Conservation (phyloP, 2,329 filamentous ascomycete genomes). For the Exophiala calicioides region DNA sequence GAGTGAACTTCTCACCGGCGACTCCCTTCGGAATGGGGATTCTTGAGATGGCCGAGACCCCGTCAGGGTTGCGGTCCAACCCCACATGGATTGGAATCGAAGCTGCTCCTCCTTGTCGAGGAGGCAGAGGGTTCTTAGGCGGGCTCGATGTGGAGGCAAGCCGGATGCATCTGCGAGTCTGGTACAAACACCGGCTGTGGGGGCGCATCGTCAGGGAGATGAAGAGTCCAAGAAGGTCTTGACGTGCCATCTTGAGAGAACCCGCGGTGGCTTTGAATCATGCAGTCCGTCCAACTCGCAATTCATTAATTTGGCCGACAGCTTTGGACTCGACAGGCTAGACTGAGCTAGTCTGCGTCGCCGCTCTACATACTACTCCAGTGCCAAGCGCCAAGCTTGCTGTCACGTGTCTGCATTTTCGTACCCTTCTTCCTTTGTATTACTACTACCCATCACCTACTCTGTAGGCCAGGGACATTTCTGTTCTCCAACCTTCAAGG, state of each 20-base stretch:
- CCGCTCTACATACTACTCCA: no score
- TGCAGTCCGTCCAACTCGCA: no score
- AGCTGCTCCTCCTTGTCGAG: neutral
- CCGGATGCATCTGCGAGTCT: constrained; percentile 8
- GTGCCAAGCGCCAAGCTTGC: no score
- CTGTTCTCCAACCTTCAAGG: no score
- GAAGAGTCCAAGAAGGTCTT: constrained; percentile 21
- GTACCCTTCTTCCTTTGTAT: no score
- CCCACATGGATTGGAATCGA: constrained; percentile 29
- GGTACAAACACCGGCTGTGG: constrained; percentile 24
- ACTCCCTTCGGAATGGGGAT: constrained; percentile 35
- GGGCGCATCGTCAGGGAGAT: constrained; percentile 27
- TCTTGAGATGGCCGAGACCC: constrained; percentile 28
- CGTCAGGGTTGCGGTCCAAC: constrained; percentile 28
- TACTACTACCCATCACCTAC: no score
- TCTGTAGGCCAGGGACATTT: no score
- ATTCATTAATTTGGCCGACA: no score
- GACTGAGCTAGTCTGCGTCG: no score
- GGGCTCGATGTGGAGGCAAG: constrained; percentile 19
- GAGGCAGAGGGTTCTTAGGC: constrained; percentile 1
- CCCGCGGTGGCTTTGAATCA: no score
- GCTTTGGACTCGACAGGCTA: no score
- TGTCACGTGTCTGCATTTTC: no score
- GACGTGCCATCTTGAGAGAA: constrained; percentile 16
- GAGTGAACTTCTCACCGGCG: constrained; percentile 47